These are phyloP conservation scores for Pleurostoma richardsiae DNA, from an alignment of 2,329 filamentous ascomycete genomes.

Conservation along the genomic window DNA sequence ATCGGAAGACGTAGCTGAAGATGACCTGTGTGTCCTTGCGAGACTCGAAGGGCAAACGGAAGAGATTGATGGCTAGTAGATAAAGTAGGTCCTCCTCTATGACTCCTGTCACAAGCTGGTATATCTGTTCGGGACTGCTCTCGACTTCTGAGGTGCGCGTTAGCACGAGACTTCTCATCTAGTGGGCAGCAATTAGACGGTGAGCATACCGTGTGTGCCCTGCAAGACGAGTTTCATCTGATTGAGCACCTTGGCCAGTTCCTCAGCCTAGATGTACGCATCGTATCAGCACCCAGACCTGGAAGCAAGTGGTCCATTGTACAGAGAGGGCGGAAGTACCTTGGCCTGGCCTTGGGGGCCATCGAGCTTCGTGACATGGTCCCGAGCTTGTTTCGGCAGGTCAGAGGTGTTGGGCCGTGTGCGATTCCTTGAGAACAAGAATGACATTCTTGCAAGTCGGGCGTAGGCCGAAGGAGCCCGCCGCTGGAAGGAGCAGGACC, in stretches of 20 bases:
- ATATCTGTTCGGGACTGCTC: conserved; percentile 80
- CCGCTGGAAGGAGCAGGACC: too few relatives aligned
- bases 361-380: conserved; percentile 48
- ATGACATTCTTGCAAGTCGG: conserved; percentile 32
- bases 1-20: conserved; percentile 91
- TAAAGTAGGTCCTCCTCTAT: conserved; percentile 88
- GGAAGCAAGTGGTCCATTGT: too few relatives aligned
- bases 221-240: conserved; percentile 94
- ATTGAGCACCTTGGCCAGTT: conserved; percentile 77
- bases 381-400: conserved; percentile 50
- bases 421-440: conserved; percentile 49
- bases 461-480: too few relatives aligned
- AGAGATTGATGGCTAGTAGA: conserved; percentile 74
- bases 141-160: conserved; percentile 62
- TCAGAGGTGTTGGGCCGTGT: conserved; percentile 46
- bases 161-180: too few relatives aligned
- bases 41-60: conserved; percentile 87
- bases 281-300: conserved; percentile 2
- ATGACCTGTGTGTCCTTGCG: conserved; percentile 94
- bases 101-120: conserved; percentile 76
- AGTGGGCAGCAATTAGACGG: too few relatives aligned
- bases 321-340: conserved; percentile 9
- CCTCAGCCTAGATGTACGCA: conserved; percentile 62
- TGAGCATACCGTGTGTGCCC: conserved; percentile 72
- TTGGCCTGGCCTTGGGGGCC: conserved; percentile 41